Conservation (phyloP, 1,139 yeast species). For the Saccharomyces hybrid region DNA sequence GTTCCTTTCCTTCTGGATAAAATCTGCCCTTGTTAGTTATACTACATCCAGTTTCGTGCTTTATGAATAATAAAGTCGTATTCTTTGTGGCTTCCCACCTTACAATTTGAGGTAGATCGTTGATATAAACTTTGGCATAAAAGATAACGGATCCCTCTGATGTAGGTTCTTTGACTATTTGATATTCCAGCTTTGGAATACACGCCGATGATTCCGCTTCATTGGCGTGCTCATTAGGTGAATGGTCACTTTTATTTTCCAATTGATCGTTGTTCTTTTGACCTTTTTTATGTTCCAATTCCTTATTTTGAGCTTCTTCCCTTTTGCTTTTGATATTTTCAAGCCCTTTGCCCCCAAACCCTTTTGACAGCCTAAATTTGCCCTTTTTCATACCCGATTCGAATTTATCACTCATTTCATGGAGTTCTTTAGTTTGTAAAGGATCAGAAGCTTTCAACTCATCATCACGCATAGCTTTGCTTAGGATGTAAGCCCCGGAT, state of each 20-base stretch:
- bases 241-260: constrained; percentile 22
- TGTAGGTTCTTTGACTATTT: constrained; percentile 15
- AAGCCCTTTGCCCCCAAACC: constrained; percentile 92
- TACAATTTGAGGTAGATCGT: constrained; percentile 79
- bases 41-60: constrained; percentile 68
- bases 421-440: constrained; percentile 34
- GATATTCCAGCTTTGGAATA: constrained; percentile 45
- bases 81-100: constrained; percentile 77
- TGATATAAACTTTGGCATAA: constrained; percentile 68
- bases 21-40: constrained; percentile 78
- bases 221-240: constrained; percentile 11
- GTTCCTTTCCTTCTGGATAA: constrained; percentile 49
- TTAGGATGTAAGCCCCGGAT: constrained; percentile 60
- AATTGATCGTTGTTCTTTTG: constrained; percentile 23
- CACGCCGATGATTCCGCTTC: constrained; percentile 51
- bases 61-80: constrained; percentile 55
- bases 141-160: constrained; percentile 51
- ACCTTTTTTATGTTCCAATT: constrained; percentile 38
- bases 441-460: constrained; percentile 39
- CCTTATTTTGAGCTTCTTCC: constrained; percentile 46
- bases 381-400: constrained; percentile 60
- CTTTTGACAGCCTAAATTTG: constrained; percentile 57
- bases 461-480: constrained; percentile 51
- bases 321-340: constrained; percentile 70
- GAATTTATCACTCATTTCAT: constrained; percentile 50